These are phyloP conservation scores for Penicillium sp. DNA, from an alignment of 2,329 filamentous ascomycete genomes.

Conservation along the genomic window DNA sequence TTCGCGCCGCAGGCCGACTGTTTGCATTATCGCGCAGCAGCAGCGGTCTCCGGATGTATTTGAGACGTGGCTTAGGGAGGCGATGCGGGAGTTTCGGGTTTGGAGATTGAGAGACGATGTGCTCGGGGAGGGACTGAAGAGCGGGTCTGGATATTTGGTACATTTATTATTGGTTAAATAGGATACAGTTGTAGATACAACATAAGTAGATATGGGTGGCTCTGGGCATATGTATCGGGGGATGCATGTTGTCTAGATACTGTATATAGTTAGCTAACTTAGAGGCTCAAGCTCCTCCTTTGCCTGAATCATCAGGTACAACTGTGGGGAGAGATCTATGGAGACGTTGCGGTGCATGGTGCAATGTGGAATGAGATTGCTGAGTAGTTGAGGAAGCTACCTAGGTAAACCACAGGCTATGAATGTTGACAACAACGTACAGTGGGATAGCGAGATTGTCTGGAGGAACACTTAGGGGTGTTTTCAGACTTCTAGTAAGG, in stretches of 20 bases:
- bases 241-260: not conserved
- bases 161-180: slow-evolving; percentile 66
- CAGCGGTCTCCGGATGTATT: slow-evolving; percentile 82
- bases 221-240: not conserved
- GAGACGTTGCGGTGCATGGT: too few relatives aligned
- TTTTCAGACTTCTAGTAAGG: not conserved
- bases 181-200: not conserved
- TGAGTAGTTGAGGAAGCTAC: too few relatives aligned
- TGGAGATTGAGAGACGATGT: slow-evolving; percentile 71
- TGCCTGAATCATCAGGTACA: not conserved
- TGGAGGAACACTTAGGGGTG: not conserved
- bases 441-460: not conserved
- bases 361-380: too few relatives aligned
- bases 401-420: too few relatives aligned
- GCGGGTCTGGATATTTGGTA: slow-evolving; percentile 73
- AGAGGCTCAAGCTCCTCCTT: not conserved
- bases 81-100: slow-evolving; percentile 63
- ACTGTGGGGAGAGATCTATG: too few relatives aligned
- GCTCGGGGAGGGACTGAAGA: slow-evolving; percentile 58
- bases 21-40: slow-evolving; percentile 86
- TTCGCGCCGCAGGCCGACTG: slow-evolving; percentile 46
- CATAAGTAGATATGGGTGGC: not conserved
- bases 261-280: slow-evolving; percentile 1
- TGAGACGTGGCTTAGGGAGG: slow-evolving; percentile 71
- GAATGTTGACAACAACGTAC: too few relatives aligned